Conservation (phyloP, 2,329 filamentous ascomycete species). For the Teratosphaeria viscida region DNA sequence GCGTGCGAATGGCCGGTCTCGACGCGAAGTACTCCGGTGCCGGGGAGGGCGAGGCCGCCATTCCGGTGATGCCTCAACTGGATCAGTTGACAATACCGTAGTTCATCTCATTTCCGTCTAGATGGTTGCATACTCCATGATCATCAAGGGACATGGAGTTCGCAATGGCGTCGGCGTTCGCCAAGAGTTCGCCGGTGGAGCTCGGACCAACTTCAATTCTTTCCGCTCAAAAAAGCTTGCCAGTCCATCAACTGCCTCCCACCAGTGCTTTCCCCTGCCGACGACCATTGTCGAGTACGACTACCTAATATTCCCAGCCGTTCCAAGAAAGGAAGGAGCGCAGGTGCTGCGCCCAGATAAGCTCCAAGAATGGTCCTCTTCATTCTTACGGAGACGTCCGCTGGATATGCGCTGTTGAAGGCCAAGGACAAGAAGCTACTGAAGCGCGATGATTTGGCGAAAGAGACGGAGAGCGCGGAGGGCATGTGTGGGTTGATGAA, state of each 20-base stretch:
- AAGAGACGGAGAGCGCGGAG: slow-evolving; percentile 68
- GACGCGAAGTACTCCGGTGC: slow-evolving; percentile 10
- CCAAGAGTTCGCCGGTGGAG: neutral
- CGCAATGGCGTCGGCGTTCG: neutral
- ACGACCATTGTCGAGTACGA: neutral
- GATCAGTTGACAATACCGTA: neutral
- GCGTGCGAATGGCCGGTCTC: slow-evolving; percentile 9
- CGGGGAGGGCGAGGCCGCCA: slow-evolving; percentile 1
- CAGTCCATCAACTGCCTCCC: neutral
- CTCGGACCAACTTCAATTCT: neutral
- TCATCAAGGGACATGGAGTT: neutral
- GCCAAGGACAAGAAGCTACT: slow-evolving; percentile 97
- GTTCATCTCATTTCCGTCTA: neutral
- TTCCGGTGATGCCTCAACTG: neutral
- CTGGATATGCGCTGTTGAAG: slow-evolving; percentile 97
- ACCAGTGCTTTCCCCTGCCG: neutral
- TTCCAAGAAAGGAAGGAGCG: neutral
- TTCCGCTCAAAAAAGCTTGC: neutral
- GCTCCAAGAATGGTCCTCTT: slow-evolving; percentile 45
- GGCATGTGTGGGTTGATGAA: slow-evolving; percentile 84
- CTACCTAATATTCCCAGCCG: neutral
- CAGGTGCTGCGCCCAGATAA: neutral
- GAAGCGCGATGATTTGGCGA: slow-evolving; percentile 69
- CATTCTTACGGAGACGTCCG: slow-evolving; percentile 87
- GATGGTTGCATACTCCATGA: neutral